Evolutionary conservation across 176 grass and related monocot genomes (phyloP).

Genomic region (Triticum timopheevii): DNA sequence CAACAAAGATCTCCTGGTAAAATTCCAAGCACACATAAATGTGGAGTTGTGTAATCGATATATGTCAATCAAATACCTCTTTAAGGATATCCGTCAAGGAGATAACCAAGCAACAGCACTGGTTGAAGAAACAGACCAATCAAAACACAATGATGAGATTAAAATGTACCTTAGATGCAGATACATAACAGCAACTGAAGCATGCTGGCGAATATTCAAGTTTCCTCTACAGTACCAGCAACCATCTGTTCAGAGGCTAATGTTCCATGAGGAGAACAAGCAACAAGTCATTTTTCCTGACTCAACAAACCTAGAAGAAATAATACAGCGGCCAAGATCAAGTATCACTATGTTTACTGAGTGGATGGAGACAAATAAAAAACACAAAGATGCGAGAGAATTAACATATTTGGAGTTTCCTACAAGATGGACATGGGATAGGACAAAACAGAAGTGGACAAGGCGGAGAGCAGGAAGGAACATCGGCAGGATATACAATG

Average conservation of each 20-base stretch:
- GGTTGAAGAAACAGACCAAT: neutral
- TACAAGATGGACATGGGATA: constrained; percentile 26
- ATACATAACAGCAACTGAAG: constrained; percentile 37
- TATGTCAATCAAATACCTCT: constrained; percentile 37
- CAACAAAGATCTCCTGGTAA: constrained; percentile 24
- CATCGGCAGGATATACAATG: constrained; percentile 33
- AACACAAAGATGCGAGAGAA: neutral
- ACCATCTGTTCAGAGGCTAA: constrained; percentile 21
- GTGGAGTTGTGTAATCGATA: constrained; percentile 27
- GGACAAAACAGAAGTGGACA: neutral
- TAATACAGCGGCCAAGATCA: neutral
- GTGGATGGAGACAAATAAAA: constrained; percentile 23
- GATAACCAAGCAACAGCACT: neutral
- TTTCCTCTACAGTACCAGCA: constrained; percentile 30
- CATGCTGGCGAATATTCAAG: constrained; percentile 35
- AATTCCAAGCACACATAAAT: constrained; percentile 33
- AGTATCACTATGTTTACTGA: neutral
- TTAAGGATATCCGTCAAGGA: constrained; percentile 20
- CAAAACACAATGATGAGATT: constrained; percentile 25
- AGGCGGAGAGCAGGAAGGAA: neutral
- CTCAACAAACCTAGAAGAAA: neutral
- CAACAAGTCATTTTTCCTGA: constrained; percentile 16
- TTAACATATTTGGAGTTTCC: constrained; percentile 34
- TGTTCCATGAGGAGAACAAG: constrained; percentile 21
- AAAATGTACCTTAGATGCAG: constrained; percentile 34